Evolutionary conservation across 2,329 filamentous ascomycete species (phyloP).

Genomic region (Chaetomium sp.): DNA sequence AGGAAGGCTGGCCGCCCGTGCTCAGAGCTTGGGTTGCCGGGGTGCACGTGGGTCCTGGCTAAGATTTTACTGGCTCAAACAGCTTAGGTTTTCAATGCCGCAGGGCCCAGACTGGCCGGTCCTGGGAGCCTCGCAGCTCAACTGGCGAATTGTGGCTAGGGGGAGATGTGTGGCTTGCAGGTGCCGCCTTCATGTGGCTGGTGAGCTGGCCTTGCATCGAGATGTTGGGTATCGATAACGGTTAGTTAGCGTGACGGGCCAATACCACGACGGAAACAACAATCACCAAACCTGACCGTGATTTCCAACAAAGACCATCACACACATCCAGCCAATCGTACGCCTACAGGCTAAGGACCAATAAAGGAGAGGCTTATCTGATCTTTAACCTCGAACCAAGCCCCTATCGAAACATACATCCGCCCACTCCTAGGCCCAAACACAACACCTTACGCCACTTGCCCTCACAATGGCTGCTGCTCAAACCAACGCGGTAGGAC

Average conservation of each 20-base stretch:
- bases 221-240: background rate
- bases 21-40: background rate
- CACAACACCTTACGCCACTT: background rate
- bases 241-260: slow-evolving; percentile 5
- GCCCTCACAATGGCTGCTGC: slow-evolving; percentile 19
- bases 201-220: background rate
- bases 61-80: slow-evolving; percentile 15
- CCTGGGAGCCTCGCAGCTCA: no score
- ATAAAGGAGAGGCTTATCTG: no score
- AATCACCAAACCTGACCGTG: background rate
- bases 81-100: no score
- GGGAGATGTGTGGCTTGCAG: no score
- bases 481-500: slow-evolving; percentile 21
- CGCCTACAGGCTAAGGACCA: background rate
- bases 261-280: slow-evolving; percentile 5
- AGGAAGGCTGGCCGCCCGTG: slow-evolving; percentile 7
- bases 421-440: background rate
- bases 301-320: background rate
- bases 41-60: slow-evolving; percentile 19
- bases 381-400: no score
- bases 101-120: no score
- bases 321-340: background rate
- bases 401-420: no score
- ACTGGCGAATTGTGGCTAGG: no score
- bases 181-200: no score